phyloP scores from a whole-genome alignment of 2,329 filamentous ascomycete species.

The Colletotrichum sojae region DNA sequence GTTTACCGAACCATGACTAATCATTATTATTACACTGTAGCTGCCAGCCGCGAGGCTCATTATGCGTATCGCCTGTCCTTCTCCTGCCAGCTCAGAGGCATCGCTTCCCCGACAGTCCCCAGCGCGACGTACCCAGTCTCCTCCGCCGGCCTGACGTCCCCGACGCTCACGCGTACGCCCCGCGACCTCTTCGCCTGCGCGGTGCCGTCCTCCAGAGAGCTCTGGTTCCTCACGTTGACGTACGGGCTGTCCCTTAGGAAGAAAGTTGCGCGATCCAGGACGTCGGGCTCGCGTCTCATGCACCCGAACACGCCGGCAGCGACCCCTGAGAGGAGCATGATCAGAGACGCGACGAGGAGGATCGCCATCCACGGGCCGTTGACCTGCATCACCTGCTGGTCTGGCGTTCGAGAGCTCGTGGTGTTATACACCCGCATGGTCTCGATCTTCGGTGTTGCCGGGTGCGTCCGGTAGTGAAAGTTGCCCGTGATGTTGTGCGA shows the following conservation, averaged over 20 bases:
- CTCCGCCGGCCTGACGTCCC: neutral
- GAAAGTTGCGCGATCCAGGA: conserved; percentile 44
- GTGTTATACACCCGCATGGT: neutral
- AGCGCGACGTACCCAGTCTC: neutral
- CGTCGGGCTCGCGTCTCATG: conserved; percentile 47
- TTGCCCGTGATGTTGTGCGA: neutral
- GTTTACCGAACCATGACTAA: no score
- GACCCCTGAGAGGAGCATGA: conserved; percentile 9
- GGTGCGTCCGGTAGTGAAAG: neutral
- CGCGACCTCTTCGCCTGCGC: neutral
- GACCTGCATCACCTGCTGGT: conserved; percentile 3
- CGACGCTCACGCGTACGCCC: neutral
- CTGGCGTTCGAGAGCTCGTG: neutral
- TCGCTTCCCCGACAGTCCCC: neutral
- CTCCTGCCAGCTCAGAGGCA: neutral
- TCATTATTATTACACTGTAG: no score
- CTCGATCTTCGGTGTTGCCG: neutral
- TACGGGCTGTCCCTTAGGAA: conserved; percentile 15
- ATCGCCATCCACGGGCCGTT: conserved; percentile 3
- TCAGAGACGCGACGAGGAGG: neutral
- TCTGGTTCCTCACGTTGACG: neutral
- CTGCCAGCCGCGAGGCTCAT: neutral
- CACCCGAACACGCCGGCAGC: conserved; percentile 44
- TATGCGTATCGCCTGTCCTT: neutral
- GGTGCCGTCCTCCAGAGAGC: neutral